Conservation (phyloP, 495 filamentous ascomycete genomes). For the Trichocladium uniseriatum region DNA sequence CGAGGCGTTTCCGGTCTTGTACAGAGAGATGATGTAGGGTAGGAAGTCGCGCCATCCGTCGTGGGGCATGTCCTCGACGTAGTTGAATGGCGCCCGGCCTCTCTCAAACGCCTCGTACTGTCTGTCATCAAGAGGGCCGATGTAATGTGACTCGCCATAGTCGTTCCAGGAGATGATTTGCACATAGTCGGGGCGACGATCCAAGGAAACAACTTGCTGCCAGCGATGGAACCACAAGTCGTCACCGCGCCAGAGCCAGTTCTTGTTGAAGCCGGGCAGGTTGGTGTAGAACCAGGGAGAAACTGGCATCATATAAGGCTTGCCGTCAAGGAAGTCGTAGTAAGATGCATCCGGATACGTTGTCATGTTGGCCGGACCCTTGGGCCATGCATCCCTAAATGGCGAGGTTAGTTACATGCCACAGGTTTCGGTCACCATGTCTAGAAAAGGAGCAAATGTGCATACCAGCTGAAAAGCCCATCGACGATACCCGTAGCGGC, state of each 20-base stretch:
- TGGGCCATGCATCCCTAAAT: slow-evolving; percentile 33
- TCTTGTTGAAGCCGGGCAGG: slow-evolving; percentile 54
- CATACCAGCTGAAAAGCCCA: slow-evolving; percentile 34
- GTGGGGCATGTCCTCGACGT: no score
- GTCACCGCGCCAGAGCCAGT: slow-evolving; percentile 62
- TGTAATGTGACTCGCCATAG: background rate
- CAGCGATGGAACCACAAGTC: slow-evolving; percentile 45
- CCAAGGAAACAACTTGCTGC: slow-evolving; percentile 1
- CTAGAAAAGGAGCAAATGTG: no score
- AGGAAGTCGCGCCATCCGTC: no score
- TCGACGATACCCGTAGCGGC: slow-evolving; percentile 18
- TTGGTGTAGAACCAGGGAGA: slow-evolving; percentile 62
- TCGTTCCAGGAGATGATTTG: slow-evolving; percentile 10
- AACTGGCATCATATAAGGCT: slow-evolving; percentile 41
- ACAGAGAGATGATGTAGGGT: no score
- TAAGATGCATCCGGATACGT: slow-evolving; percentile 21
- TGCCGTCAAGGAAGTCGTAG: slow-evolving; percentile 21
- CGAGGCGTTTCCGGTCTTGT: no score
- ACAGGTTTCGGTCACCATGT: no score
- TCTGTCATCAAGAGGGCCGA: no score
- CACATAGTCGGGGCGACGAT: slow-evolving; percentile 2
- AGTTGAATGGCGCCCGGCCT: no score
- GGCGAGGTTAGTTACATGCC: no score
- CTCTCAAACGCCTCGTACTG: no score
- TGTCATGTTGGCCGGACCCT: slow-evolving; percentile 42